Percentiles rank a stretch among this genome's conserved stretches.
phyloP scores from a whole-genome alignment of 2,329 filamentous ascomycete genomes.

The Phialophora macrospora region DNA sequence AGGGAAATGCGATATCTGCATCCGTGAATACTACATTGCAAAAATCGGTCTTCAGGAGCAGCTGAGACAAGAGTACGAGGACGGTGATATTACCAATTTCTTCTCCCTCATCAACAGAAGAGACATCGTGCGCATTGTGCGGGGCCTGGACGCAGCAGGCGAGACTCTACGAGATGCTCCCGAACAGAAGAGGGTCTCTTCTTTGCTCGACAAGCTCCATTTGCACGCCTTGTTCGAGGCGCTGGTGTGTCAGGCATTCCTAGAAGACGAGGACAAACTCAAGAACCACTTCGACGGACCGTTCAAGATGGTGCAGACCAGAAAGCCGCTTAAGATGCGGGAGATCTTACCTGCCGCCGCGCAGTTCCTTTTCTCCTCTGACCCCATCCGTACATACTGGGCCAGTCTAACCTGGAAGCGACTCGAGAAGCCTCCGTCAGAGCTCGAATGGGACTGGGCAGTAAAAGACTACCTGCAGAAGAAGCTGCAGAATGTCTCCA shows the following conservation, averaged over 20 bases:
- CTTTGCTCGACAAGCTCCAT: conserved; percentile 61
- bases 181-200: conserved; percentile 56
- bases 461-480: conserved; percentile 73
- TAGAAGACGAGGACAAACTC: conserved; percentile 62
- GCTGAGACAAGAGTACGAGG: conserved; percentile 62
- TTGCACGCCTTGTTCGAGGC: conserved; percentile 86
- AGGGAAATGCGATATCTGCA: conserved; percentile 70
- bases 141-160: conserved; percentile 63
- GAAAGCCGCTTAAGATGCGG: conserved; percentile 75
- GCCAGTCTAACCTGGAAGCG: conserved; percentile 71
- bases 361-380: conserved; percentile 78
- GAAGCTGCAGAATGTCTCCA: conserved; percentile 67
- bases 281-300: conserved; percentile 74
- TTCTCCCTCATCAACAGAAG: conserved; percentile 62
- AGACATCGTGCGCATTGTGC: conserved; percentile 66
- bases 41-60: conserved; percentile 67
- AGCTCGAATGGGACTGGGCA: conserved; percentile 84
- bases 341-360: conserved; percentile 81
- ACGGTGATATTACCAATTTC: conserved; percentile 56
- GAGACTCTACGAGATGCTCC: conserved; percentile 58
- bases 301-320: conserved; percentile 78
- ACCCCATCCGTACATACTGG: conserved; percentile 68
- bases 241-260: conserved; percentile 79
- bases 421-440: conserved; percentile 66
- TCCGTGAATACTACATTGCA: conserved; percentile 73